A percentile compares a stretch with the other conserved stretches of the same genome.
Conservation (phyloP, 2,329 filamentous ascomycete genomes). For the Trichoderma atrobrunneum region DNA sequence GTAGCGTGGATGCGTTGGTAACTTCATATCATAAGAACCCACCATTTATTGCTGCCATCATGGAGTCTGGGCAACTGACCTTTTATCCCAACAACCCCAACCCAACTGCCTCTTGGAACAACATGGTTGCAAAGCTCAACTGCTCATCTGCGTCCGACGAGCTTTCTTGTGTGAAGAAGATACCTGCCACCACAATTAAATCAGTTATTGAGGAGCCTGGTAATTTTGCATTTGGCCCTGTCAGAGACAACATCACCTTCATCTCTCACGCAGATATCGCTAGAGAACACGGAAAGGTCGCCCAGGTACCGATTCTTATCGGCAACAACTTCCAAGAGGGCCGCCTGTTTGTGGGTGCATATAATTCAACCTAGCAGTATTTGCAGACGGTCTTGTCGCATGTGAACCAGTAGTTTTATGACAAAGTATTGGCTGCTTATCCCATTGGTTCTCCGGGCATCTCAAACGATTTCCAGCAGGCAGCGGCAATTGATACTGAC, state of each 20-base stretch:
- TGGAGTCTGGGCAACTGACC: background rate
- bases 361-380: background rate
- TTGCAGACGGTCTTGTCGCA: background rate
- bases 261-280: background rate
- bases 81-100: background rate
- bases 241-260: background rate
- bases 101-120: background rate
- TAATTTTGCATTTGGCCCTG: background rate
- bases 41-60: background rate
- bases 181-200: background rate
- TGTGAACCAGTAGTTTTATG: background rate
- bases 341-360: background rate
- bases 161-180: background rate
- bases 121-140: background rate
- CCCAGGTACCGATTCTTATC: background rate
- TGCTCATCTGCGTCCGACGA: background rate
- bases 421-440: background rate
- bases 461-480: background rate
- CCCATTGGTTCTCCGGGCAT: background rate
- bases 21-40: background rate
- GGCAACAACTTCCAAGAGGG: background rate
- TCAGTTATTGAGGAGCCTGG: background rate
- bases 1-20: background rate
- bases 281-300: background rate
- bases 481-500: background rate